Evolutionary conservation across 345 rosid species (phyloP), one percentile per base, ranked within the genome.

Genomic region (Cardamine chenopodiifolia): DNA sequence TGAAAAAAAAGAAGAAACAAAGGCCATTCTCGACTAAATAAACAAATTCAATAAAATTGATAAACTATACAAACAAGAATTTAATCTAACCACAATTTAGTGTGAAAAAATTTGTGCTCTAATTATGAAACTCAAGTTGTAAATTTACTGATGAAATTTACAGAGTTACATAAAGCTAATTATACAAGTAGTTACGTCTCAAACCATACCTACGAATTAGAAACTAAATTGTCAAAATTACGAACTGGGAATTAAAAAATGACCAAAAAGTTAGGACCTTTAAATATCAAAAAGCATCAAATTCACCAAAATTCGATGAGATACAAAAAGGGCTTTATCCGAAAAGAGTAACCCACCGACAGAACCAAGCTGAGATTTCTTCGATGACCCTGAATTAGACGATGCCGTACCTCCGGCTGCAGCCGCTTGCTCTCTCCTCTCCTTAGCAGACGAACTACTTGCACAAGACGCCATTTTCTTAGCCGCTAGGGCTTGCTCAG

Each of bases 401-500:
- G 70, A 25, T 0, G 62, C 37, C 39, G 59, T 23, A 58, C 64
- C 76, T 28, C 76, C 81, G 0, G 78, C 61, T 8, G 53, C 72
- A 18, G 78, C 77, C 1, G 73, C 81, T 22, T 75, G 81, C 25
- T 83, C 85, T 52, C 83, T 77, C 79, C 81, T 80, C 75, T 82
- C 86, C 75, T 79, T 85, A 15, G 84, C 80, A 15, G 80, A 65
- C 0, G 77, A 79, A 37, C 81, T 78, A 54, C 73, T 72, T 4
- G 88, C 80, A 54, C 85, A 75, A 28, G 87, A 78, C 10, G 93
- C 89, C 80, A 87, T 83, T 77, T 86, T 92, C 88, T 86, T 94
- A 7, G 98, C 99, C 6, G 96, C 97, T 70, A 90, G 62, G 64
- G 97, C 99, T 76, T 86, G 94, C 72, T 90, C 98, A 12, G 92